Evolutionary conservation across 1,284 basidiomycete species (phyloP), one percentile per base, ranked within the genome.

Genomic region (Irpex lacteus): DNA sequence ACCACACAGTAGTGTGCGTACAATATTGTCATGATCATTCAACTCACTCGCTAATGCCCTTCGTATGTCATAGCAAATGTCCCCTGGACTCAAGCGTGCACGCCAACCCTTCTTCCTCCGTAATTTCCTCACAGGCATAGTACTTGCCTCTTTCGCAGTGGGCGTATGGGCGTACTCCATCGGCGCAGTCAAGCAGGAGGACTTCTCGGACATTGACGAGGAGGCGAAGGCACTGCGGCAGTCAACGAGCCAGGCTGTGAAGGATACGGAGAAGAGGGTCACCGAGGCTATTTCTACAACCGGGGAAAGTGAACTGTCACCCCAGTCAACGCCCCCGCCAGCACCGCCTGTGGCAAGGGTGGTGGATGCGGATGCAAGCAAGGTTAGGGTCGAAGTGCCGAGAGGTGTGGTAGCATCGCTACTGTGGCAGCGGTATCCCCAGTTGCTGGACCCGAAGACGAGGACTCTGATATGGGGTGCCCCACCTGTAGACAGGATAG

Each of bases 121-220:
- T 69, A 98, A 98, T 76, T 84, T 89, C 13, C 63, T 97, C 56
- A 94, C 92, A 0, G 96, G 96, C 4, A 68, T 87, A 49, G 73
- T 82, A 3, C 85, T 98, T 63, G 82, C 88, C 53, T 82, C 84
- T 1, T 97, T 98, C 75, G 88, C 87, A 36, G 84, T 87, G n/a
- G 88, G 89, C 55, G 89, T 98, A 15, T 98, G 95, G 86, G 84
- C 87, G 7, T 98, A 98, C 78, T 96, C 95, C 13, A 96, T 98
- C 74, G 86, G 87, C 52, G 95, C 95, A 9, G 95, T 98, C 64
- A 94, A 92, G 74, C 95, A 98, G 74, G 96, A 98, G 72, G 89
- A 91, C 64, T 97, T 97, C 74, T 91, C 89, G 65, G 91, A 94
- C 71, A 82, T 92, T 47, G 92, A 94, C 70, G 89, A 91, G 67